phyloP scores from a whole-genome alignment of 768 basidiomycete species.

The Auricularia auricula-judae region DNA sequence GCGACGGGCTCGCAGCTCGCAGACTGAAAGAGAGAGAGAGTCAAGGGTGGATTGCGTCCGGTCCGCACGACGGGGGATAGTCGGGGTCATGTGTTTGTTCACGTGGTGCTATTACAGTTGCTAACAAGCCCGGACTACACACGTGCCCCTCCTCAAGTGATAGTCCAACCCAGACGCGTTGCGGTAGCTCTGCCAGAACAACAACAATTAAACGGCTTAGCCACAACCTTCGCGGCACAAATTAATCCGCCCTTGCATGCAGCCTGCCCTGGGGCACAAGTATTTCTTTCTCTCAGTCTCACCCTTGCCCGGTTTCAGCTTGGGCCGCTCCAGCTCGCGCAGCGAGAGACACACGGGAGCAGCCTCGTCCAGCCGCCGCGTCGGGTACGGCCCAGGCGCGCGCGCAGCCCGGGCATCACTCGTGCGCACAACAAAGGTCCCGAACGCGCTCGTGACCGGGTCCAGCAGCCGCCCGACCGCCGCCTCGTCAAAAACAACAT shows the following conservation, averaged over 20 bases:
- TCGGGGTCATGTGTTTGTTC: no score
- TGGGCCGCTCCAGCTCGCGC: neutral
- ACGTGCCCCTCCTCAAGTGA: neutral
- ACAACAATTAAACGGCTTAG: no score
- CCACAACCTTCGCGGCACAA: no score
- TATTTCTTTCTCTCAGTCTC: neutral
- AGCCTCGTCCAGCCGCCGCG: neutral
- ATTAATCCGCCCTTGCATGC: neutral
- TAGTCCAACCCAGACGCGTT: no score
- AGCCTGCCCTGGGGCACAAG: neutral
- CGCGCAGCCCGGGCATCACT: neutral
- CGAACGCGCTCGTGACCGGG: neutral
- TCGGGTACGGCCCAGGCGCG: neutral
- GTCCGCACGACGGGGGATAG: neutral
- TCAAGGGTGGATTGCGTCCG: neutral
- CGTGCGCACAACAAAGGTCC: neutral
- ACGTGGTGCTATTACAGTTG: neutral
- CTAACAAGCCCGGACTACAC: neutral
- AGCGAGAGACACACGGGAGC: neutral
- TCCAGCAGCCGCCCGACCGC: neutral
- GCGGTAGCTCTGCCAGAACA: no score
- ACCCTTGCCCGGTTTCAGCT: neutral
- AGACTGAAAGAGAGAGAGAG: neutral
- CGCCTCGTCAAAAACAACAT: conserved; percentile 5
- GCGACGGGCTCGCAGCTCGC: neutral